These are phyloP conservation scores for Ascomycota sp. DNA, from an alignment of 2,329 filamentous ascomycete species.

Conservation along the genomic window DNA sequence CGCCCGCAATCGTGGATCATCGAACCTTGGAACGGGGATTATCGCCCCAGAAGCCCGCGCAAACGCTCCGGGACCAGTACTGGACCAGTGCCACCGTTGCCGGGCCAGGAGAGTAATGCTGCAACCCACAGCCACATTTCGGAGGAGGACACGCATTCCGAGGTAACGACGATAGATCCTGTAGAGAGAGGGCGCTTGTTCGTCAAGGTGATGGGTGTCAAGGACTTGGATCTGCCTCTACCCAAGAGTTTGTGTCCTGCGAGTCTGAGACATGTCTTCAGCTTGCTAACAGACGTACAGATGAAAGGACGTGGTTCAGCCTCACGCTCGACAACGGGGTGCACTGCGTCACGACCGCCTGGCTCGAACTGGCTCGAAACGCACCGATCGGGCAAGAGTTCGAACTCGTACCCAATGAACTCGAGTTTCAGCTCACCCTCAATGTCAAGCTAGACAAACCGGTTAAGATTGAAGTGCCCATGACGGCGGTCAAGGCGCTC, in stretches of 20 bases:
- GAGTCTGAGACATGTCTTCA: background rate
- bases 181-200: constrained; percentile 81
- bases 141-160: constrained; percentile 43
- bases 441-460: constrained; percentile 87
- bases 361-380: constrained; percentile 77
- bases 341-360: constrained; percentile 91
- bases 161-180: constrained; percentile 48
- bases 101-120: constrained; percentile 71
- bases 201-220: constrained; percentile 96
- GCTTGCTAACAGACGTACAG: constrained; percentile 22
- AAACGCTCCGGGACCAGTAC: constrained; percentile 22
- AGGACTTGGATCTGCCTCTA: constrained; percentile 79
- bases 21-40: constrained; percentile 84
- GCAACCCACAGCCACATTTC: constrained; percentile 41
- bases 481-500: constrained; percentile 37
- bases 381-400: constrained; percentile 97
- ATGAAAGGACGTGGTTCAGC: constrained; percentile 83
- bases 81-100: constrained; percentile 61
- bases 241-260: constrained; percentile 53
- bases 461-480: constrained; percentile 33
- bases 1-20: constrained; percentile 89
- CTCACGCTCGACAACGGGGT: constrained; percentile 95
- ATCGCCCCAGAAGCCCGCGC: constrained; percentile 42
- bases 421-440: constrained; percentile 96
- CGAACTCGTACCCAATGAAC: constrained; percentile 85